phyloP scores from a whole-genome alignment of 305 asterid genomes.

The Solanum aculeatissimum region DNA sequence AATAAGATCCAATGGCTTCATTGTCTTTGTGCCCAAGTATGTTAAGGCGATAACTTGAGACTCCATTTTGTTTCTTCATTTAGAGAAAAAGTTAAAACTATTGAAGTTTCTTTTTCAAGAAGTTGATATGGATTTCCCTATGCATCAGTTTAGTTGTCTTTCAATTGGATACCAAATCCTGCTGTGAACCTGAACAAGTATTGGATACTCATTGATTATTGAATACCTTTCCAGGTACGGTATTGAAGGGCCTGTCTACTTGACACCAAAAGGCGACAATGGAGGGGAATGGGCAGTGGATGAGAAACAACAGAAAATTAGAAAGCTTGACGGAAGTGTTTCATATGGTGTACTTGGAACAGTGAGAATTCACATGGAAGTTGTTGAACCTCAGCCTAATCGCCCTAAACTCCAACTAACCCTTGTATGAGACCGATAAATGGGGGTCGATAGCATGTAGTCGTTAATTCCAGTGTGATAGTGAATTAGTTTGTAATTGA shows the following conservation, averaged over 20 bases:
- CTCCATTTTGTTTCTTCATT: background rate
- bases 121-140: background rate
- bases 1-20: slow-evolving; percentile 90
- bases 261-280: slow-evolving; percentile 45
- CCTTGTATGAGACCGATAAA: slow-evolving; percentile 21
- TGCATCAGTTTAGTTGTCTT: background rate
- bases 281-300: slow-evolving; percentile 76
- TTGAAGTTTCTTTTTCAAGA: background rate
- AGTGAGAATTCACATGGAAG: slow-evolving; percentile 80
- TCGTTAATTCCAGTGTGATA: background rate
- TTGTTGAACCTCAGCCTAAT: slow-evolving; percentile 89
- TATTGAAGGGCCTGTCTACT: slow-evolving; percentile 90
- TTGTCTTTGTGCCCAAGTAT: slow-evolving; percentile 90
- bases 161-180: background rate
- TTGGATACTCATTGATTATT: background rate
- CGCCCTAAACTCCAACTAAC: slow-evolving; percentile 87
- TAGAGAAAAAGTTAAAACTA: background rate
- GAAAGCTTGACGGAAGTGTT: slow-evolving; percentile 35
- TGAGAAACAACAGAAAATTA: slow-evolving; percentile 74
- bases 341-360: slow-evolving; percentile 77
- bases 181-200: background rate
- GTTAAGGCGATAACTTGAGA: slow-evolving; percentile 8
- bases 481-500: background rate
- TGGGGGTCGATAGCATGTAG: background rate
- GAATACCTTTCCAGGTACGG: slow-evolving; percentile 48